Conservation (phyloP, 2,329 filamentous ascomycete genomes). For the Sordariomycetes sp. region DNA sequence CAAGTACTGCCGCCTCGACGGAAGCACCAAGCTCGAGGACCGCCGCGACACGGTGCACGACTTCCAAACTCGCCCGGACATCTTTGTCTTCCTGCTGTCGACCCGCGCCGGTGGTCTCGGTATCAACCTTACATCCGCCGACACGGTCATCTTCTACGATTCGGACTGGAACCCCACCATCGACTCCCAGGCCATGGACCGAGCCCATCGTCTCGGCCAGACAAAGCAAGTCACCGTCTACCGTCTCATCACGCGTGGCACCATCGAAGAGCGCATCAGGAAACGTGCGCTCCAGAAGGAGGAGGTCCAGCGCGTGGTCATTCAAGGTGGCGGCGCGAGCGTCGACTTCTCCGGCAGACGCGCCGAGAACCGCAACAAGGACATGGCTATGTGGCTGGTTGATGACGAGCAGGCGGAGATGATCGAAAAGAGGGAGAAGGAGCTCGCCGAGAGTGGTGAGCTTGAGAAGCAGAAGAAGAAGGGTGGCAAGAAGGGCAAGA, state of each 20-base stretch:
- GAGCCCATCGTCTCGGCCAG: constrained; percentile 93
- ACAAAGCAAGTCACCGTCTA: constrained; percentile 95
- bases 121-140: constrained; percentile 93
- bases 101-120: constrained; percentile 95
- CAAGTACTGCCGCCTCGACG: constrained; percentile 94
- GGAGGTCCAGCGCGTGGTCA: constrained; percentile 95
- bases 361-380: constrained; percentile 88
- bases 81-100: constrained; percentile 93
- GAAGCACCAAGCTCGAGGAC: constrained; percentile 95
- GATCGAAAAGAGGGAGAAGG: constrained; percentile 87
- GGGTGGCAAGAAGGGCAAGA: constrained; percentile 45
- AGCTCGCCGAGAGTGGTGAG: constrained; percentile 67
- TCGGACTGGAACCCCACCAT: constrained; percentile 99
- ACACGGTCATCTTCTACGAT: constrained; percentile 99
- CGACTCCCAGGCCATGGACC: constrained; percentile 97
- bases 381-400: constrained; percentile 97
- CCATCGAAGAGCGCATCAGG: constrained; percentile 95
- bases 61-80: constrained; percentile 89
- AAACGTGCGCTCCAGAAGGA: constrained; percentile 97
- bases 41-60: constrained; percentile 92
- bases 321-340: constrained; percentile 79
- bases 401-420: constrained; percentile 94
- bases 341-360: constrained; percentile 95
- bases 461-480: constrained; percentile 57
- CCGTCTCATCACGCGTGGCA: constrained; percentile 90